Conservation (phyloP, 2,329 filamentous ascomycete genomes). For the Whalleya microplaca region DNA sequence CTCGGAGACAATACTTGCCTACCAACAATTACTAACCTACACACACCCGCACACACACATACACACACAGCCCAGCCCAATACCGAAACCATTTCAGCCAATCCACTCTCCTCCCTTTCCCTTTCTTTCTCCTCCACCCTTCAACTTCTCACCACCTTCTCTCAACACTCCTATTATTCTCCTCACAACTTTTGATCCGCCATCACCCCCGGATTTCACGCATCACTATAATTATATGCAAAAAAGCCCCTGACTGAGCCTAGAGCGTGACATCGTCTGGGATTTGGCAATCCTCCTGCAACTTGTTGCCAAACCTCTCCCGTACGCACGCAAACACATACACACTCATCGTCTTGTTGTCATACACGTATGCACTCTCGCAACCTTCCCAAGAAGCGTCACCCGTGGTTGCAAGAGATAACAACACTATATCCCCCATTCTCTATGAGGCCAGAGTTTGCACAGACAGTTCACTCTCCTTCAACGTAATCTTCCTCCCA, state of each 20-base stretch:
- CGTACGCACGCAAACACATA: background rate
- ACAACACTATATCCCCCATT: background rate
- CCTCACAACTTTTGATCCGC: background rate
- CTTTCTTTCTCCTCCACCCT: slow-evolving; percentile 6
- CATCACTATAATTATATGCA: background rate
- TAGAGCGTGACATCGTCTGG: background rate
- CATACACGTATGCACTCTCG: background rate
- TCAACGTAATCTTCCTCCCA: background rate
- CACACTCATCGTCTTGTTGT: background rate
- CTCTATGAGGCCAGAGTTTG: too few species aligned
- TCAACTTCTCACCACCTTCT: slow-evolving; percentile 1
- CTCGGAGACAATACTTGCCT: background rate
- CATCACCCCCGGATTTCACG: background rate
- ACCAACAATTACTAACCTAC: background rate
- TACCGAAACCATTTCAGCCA: slow-evolving; percentile 3
- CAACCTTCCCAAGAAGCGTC: background rate
- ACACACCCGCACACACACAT: background rate
- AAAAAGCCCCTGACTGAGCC: background rate
- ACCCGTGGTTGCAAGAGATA: background rate
- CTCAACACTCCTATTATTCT: background rate
- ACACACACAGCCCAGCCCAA: background rate
- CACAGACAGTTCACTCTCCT: too few species aligned
- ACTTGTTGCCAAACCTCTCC: background rate
- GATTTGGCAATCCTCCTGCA: background rate
- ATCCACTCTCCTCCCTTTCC: slow-evolving; percentile 5